These are phyloP conservation scores for Conticribra guillardii DNA, from an alignment of 108 stramenopile genomes.

Conservation along the genomic window DNA sequence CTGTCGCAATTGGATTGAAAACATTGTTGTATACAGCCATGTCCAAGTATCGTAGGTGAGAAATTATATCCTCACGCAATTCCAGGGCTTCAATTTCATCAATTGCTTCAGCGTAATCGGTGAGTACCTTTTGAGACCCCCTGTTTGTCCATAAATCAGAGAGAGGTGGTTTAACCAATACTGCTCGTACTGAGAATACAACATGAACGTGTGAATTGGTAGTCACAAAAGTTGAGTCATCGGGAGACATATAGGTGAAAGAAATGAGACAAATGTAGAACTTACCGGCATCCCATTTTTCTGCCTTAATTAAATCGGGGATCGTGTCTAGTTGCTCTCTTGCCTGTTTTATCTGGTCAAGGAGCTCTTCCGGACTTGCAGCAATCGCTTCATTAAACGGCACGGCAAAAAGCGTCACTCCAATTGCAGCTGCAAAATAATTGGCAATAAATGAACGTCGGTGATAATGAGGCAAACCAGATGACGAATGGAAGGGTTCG, in stretches of 20 bases:
- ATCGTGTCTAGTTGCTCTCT: constrained; percentile 59
- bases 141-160: constrained; percentile 60
- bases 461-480: too few species aligned
- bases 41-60: constrained; percentile 81
- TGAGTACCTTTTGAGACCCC: constrained; percentile 46
- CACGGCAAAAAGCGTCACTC: not conserved
- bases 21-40: constrained; percentile 90
- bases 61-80: constrained; percentile 64
- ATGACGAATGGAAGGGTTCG: not conserved
- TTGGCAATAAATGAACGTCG: constrained; percentile 10
- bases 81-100: constrained; percentile 84
- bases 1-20: constrained; percentile 80
- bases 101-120: constrained; percentile 66
- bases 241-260: too few species aligned
- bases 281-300: constrained; percentile 81
- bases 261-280: too few species aligned
- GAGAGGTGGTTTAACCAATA: constrained; percentile 68
- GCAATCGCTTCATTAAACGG: constrained; percentile 18
- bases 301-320: constrained; percentile 68
- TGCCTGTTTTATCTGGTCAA: constrained; percentile 53
- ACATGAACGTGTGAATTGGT: not conserved
- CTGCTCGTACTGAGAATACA: constrained; percentile 52
- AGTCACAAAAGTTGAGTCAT: too few species aligned
- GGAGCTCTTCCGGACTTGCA: constrained; percentile 17
- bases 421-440: constrained; percentile 17